Percentiles rank a stretch among this genome's conserved stretches.
These are phyloP conservation scores for Aspergillus glaucus DNA, from an alignment of 2,329 filamentous ascomycete species.

Conservation along the genomic window DNA sequence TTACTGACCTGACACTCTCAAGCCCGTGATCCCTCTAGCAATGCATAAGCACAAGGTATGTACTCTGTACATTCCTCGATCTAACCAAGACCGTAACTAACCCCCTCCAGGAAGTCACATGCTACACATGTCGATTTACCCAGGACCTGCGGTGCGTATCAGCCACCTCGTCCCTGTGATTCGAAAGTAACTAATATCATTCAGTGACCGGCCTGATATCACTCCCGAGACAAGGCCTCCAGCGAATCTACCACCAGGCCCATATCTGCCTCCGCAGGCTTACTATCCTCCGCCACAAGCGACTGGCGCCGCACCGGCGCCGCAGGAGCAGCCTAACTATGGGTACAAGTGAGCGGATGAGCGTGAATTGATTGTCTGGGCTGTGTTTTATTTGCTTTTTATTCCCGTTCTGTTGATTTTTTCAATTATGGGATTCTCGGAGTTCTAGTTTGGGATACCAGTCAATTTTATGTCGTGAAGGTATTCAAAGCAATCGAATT, in stretches of 20 bases:
- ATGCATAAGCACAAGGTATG: conserved; percentile 35
- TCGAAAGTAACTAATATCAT: conserved; percentile 1
- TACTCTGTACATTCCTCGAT: background rate
- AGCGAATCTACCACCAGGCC: conserved; percentile 19
- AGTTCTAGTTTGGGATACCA: background rate
- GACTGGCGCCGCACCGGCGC: conserved; percentile 10
- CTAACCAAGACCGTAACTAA: conserved; percentile 8
- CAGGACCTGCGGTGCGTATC: conserved; percentile 30
- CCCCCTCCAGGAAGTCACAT: conserved; percentile 31
- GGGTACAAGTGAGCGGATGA: conserved; percentile 16
- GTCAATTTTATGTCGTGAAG: no score
- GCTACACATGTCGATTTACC: conserved; percentile 32
- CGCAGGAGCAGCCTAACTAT: conserved; percentile 13
- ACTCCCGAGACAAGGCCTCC: conserved; percentile 31
- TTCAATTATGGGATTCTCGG: background rate
- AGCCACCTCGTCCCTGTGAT: background rate
- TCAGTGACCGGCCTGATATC: conserved; percentile 32
- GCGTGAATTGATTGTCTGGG: background rate
- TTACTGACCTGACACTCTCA: conserved; percentile 6
- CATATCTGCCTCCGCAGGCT: conserved; percentile 19
- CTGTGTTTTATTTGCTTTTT: background rate
- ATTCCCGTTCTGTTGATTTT: background rate
- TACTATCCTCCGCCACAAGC: conserved; percentile 10
- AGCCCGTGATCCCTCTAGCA: conserved; percentile 36
- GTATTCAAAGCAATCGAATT: no score